These are phyloP conservation scores for Pseudocercospora eumusae DNA, from an alignment of 2,329 filamentous ascomycete species.

Conservation along the genomic window DNA sequence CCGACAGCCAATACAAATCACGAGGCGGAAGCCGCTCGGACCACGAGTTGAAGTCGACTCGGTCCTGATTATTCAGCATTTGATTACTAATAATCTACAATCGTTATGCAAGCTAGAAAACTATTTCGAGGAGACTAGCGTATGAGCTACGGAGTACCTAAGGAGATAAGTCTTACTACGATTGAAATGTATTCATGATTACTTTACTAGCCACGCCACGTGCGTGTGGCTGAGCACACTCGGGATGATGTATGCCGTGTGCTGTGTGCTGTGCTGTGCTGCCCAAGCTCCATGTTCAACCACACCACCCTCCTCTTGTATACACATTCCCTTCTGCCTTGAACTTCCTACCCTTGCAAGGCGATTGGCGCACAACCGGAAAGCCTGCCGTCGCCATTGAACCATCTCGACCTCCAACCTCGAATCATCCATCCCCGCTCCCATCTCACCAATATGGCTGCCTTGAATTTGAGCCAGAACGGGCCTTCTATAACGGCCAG, in stretches of 20 bases:
- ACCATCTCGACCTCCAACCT: not conserved
- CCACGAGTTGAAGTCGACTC: too few species aligned
- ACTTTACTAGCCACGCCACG: not conserved
- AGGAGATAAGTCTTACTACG: too few species aligned
- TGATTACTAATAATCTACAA: too few species aligned
- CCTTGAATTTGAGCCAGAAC: slow-evolving; percentile 59
- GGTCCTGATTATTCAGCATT: too few species aligned
- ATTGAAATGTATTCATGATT: too few species aligned
- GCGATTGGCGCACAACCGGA: not conserved
- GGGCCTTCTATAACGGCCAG: slow-evolving; percentile 56
- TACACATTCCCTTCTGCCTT: not conserved
- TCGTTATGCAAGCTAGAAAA: too few species aligned
- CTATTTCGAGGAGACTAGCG: too few species aligned
- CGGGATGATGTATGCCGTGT: not conserved
- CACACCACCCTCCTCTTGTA: not conserved
- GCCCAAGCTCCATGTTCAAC: not conserved
- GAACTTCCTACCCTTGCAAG: not conserved
- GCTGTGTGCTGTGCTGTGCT: not conserved
- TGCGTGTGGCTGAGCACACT: not conserved
- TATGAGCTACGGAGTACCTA: too few species aligned
- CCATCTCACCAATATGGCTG: slow-evolving; percentile 64
- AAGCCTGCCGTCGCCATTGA: not conserved
- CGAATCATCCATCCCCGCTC: not conserved
- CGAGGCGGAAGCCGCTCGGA: not conserved
- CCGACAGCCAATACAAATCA: not conserved